These are phyloP conservation scores for Trichoderma atroviride DNA, from an alignment of 2,329 filamentous ascomycete genomes.

Conservation along the genomic window DNA sequence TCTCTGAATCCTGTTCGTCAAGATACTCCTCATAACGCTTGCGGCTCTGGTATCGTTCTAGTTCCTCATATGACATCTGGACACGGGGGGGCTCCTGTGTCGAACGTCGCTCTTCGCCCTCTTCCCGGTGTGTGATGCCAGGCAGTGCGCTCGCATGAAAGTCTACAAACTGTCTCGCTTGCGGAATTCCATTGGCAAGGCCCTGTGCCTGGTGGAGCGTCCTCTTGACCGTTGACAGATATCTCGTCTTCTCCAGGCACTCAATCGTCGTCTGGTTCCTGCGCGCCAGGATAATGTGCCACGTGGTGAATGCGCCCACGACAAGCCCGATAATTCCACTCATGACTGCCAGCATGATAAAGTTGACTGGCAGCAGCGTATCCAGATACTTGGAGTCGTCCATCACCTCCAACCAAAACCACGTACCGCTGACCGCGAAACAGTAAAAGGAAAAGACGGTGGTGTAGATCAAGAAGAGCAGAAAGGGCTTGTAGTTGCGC, in stretches of 20 bases:
- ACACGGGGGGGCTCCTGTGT: conserved; percentile 34
- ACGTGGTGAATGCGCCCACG: conserved; percentile 82
- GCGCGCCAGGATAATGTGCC: conserved; percentile 83
- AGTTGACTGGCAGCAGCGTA: conserved; percentile 83
- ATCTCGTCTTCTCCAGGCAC: conserved; percentile 92
- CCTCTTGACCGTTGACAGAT: conserved; percentile 76
- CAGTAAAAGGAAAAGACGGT: conserved; percentile 81
- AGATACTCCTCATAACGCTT: conserved; percentile 72
- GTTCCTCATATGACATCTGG: conserved; percentile 56
- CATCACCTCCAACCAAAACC: conserved; percentile 85
- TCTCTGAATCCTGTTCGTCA: conserved; percentile 84
- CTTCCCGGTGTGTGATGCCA: conserved; percentile 77
- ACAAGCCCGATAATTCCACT: conserved; percentile 91
- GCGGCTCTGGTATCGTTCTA: conserved; percentile 57
- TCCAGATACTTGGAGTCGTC: conserved; percentile 72
- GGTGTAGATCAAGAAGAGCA: conserved; percentile 89
- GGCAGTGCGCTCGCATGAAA: conserved; percentile 81
- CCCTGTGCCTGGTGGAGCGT: conserved; percentile 66
- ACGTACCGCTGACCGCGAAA: conserved; percentile 75
- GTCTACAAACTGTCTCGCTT: conserved; percentile 75
- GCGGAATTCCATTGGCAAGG: conserved; percentile 51
- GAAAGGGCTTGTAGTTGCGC: conserved; percentile 92
- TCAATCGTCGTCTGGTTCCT: conserved; percentile 92
- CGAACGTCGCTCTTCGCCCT: conserved; percentile 67
- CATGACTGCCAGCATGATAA: conserved; percentile 82